A percentile compares a stretch with the other conserved stretches of the same genome.
Conservation (phyloP, 2,329 filamentous ascomycete species). For the Colletotrichum tofieldiae region DNA sequence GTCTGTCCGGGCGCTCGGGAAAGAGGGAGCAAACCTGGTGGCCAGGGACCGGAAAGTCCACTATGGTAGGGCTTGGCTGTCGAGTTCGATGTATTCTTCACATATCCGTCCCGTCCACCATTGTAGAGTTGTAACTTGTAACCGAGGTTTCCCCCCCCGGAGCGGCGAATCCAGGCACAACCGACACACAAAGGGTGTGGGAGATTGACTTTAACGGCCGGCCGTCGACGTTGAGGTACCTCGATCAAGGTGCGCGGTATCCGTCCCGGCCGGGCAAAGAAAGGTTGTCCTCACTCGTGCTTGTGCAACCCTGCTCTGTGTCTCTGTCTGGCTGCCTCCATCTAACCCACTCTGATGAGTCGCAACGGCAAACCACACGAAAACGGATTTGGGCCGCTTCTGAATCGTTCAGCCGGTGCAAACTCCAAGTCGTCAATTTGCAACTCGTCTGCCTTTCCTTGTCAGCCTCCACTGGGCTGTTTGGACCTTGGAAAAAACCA, state of each 20-base stretch:
- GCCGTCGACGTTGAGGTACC: background rate
- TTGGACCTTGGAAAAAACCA: conserved; percentile 29
- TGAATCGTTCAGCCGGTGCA: background rate
- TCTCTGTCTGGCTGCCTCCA: background rate
- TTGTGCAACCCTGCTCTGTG: background rate
- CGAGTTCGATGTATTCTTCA: background rate
- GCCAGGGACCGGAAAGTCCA: conserved; percentile 2
- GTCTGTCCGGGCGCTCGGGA: conserved; percentile 32
- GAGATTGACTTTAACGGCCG: conserved; percentile 5
- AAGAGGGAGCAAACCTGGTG: conserved; percentile 27
- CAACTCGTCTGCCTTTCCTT: conserved; percentile 12
- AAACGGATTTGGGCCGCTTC: background rate
- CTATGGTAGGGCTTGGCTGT: background rate
- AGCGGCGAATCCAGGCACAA: conserved; percentile 1
- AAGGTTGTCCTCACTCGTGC: background rate
- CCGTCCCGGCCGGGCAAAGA: conserved; percentile 1
- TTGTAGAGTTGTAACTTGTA: background rate
- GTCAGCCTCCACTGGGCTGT: conserved; percentile 27
- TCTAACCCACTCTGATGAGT: background rate
- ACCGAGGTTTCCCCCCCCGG: background rate
- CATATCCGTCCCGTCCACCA: background rate
- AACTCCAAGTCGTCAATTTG: conserved; percentile 13
- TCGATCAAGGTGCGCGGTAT: background rate
- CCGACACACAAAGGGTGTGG: background rate
- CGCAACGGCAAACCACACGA: background rate